Base-by-base conservation (phyloP, 2,329 filamentous ascomycete genomes). In the Pleomassaria siparia region DNA sequence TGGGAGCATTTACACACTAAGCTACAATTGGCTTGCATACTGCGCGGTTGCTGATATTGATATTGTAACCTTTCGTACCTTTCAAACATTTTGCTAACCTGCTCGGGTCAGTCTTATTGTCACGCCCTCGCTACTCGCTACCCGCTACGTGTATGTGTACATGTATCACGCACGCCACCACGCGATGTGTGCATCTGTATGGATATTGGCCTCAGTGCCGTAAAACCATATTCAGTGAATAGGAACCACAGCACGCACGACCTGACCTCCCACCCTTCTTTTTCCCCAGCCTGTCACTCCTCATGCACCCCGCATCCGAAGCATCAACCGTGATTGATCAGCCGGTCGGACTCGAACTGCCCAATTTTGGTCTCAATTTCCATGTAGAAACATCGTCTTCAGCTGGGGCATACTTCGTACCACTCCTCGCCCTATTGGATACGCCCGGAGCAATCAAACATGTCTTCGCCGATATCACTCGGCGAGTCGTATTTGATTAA, bases 281-380 rank as follows among this genome's bases (percentile, higher is more conserved):
- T 46, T 49, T 50, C 39, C 24, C 29, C 30, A 32, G 30, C 22
- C 46, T 28, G 43, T 43, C 48, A 42, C 48, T 46, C 44, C 26
- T 40, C 44, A 50, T 60, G 60, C 51, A 63, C 59, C 56, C 59
- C 59, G 55, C 60, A 64, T 43, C 47, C 41, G 37, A 50, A 47
- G 50, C 37, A 48, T 51, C 44, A 55, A 40, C 28, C 40, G 33
- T 47, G 35, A 53, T 52, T 43, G 55, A 64, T 58, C 56, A 61
- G 47, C 49, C 59, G 58, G 58, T 52, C 56, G 54, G 58, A 59
- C 56, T 54, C 55, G 53, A 46, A 33, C 49, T 43, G 51, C 54
- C 12, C 20, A 2, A 49, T 41, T 43, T 51, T 46, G 26, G 45
- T 33, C 43, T 50, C 43, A 46, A 26, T 46, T 54, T 54, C 43